A percentile compares a stretch with the other conserved stretches of the same genome.
Conservation (phyloP, 192 early-diverging fungal species). For the Diversispora epigaea region DNA sequence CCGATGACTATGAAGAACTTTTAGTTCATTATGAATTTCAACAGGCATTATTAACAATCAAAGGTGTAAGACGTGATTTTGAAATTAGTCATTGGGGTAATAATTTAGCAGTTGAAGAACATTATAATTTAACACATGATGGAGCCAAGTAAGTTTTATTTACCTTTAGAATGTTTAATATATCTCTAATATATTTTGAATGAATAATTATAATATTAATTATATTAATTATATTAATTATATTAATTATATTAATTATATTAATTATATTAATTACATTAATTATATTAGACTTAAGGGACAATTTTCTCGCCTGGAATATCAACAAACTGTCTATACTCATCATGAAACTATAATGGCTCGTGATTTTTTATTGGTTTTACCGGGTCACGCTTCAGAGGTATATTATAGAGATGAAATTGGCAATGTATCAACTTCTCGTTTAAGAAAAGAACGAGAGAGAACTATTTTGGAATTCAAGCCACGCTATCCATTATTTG, state of each 20-base stretch:
- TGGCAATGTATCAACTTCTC: constrained; percentile 96
- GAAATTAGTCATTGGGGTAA: constrained; percentile 84
- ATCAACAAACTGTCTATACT: constrained; percentile 47
- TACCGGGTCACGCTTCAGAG: constrained; percentile 66
- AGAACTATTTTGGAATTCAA: constrained; percentile 68
- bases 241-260: constrained; percentile 11
- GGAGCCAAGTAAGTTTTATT: constrained; percentile 68
- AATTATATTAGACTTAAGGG: constrained; percentile 46
- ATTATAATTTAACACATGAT: constrained; percentile 70
- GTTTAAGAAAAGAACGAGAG: constrained; percentile 48
- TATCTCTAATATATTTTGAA: too few species aligned
- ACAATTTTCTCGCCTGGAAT: constrained; percentile 75
- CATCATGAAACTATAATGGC: constrained; percentile 53
- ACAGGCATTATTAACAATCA: constrained; percentile 58
- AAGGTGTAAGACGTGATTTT: constrained; percentile 63
- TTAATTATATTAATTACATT: constrained; percentile 6
- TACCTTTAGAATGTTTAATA: neutral
- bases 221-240: constrained; percentile 6
- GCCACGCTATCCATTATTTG: constrained; percentile 92
- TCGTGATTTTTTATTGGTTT: constrained; percentile 43
- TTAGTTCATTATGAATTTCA: constrained; percentile 68
- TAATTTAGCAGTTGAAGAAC: constrained; percentile 81
- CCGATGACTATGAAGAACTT: constrained; percentile 43
- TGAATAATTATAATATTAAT: neutral
- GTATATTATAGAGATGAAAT: constrained; percentile 89